Evolutionary conservation across 2,329 filamentous ascomycete species (phyloP).

Genomic region (Verticillium nubilum): DNA sequence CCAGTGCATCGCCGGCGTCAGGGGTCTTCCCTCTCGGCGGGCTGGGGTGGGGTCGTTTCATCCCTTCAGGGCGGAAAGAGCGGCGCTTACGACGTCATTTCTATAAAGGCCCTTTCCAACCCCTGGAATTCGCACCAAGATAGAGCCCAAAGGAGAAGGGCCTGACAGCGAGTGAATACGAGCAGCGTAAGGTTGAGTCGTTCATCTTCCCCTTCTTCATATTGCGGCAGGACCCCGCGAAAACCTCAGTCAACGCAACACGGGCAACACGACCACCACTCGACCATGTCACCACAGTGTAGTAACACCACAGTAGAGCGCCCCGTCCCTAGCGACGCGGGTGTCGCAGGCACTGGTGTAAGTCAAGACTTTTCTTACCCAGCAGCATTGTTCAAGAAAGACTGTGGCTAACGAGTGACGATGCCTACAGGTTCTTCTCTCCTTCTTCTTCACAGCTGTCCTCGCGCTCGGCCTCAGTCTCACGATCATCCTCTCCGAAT

Average conservation of each 20-base stretch:
- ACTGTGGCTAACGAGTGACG: neutral
- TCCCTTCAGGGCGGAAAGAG: neutral
- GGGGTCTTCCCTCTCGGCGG: neutral
- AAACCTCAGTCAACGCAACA: neutral
- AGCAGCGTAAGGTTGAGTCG: neutral
- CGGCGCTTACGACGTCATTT: slow-evolving; percentile 1
- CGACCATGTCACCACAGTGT: slow-evolving; percentile 1
- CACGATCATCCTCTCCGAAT: slow-evolving; percentile 51
- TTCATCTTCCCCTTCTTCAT: neutral
- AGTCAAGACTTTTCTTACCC: slow-evolving; percentile 12
- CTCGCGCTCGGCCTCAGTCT: slow-evolving; percentile 50
- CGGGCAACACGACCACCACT: neutral
- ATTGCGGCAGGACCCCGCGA: neutral
- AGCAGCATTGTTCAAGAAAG: neutral
- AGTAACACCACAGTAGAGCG: slow-evolving; percentile 21
- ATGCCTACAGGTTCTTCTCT: slow-evolving; percentile 48
- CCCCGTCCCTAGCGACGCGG: slow-evolving; percentile 46
- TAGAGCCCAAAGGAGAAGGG: neutral
- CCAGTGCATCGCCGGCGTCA: neutral
- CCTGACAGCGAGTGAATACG: neutral
- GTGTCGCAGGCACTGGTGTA: slow-evolving; percentile 53
- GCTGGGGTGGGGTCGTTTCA: neutral
- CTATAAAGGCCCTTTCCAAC: neutral
- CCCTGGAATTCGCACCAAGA: neutral
- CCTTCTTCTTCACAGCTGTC: slow-evolving; percentile 59